These are phyloP conservation scores for Diplotaxis tenuifolia DNA, from an alignment of 345 rosid genomes.

Conservation along the genomic window DNA sequence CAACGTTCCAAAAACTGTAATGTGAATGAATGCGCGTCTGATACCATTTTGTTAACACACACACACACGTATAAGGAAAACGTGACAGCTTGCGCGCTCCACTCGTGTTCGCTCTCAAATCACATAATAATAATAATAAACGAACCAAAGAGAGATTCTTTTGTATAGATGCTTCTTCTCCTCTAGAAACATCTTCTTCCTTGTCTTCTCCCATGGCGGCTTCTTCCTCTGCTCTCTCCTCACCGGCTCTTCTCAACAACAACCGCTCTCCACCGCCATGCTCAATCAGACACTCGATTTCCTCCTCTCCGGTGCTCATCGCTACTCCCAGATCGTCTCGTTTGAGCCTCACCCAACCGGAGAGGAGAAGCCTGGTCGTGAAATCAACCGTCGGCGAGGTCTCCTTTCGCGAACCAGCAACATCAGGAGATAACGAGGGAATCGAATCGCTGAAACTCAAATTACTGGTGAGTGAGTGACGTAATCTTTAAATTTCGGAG, in stretches of 20 bases:
- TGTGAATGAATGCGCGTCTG: background rate
- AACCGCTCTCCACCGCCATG: conserved; percentile 12
- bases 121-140: background rate
- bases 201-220: conserved; percentile 29
- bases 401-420: conserved; percentile 41
- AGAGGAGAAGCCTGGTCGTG: conserved; percentile 29
- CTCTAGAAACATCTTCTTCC: conserved; percentile 40
- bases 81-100: conserved; percentile 14
- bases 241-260: conserved; percentile 20
- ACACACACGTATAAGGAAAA: conserved; percentile 2
- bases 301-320: conserved; percentile 5
- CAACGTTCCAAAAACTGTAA: background rate
- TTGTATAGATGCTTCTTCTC: conserved; percentile 5
- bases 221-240: conserved; percentile 13
- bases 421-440: conserved; percentile 24
- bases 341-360: background rate
- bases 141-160: background rate
- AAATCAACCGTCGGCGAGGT: conserved; percentile 51
- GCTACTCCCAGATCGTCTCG: background rate
- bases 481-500: background rate
- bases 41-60: background rate
- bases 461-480: conserved; percentile 49
- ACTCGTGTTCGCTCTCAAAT: background rate
- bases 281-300: background rate
- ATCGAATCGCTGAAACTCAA: conserved; percentile 52